phyloP scores from a whole-genome alignment of 2,329 filamentous ascomycete genomes.

The Whalleya microplaca region DNA sequence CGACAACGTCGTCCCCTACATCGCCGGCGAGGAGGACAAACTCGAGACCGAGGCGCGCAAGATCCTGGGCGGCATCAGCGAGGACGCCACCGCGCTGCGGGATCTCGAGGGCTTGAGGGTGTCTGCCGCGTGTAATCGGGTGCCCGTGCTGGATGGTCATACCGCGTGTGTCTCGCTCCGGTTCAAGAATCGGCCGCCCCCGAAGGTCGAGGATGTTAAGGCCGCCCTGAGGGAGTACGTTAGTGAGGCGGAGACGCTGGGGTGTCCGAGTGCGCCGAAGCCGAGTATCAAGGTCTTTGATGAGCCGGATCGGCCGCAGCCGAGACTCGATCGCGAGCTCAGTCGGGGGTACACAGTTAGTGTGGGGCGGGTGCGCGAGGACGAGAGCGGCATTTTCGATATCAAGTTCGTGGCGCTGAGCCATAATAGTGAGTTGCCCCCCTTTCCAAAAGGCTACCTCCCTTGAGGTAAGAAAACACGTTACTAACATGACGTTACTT shows the following conservation, averaged over 20 bases:
- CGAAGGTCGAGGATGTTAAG: constrained; percentile 75
- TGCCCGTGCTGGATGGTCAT: constrained; percentile 94
- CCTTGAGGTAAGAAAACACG: too few species aligned
- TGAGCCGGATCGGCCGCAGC: constrained; percentile 87
- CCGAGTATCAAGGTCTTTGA: constrained; percentile 88
- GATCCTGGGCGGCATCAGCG: constrained; percentile 80
- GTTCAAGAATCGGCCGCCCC: constrained; percentile 76
- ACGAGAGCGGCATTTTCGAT: constrained; percentile 88
- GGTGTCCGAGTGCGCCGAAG: constrained; percentile 83
- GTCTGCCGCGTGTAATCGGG: constrained; percentile 88
- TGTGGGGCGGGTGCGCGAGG: constrained; percentile 84
- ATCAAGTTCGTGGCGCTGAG: constrained; percentile 93
- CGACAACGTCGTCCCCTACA: constrained; percentile 95
- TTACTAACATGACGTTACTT: too few species aligned
- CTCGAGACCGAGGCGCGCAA: constrained; percentile 93
- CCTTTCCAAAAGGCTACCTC: too few species aligned
- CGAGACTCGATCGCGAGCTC: constrained; percentile 84
- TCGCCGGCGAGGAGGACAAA: constrained; percentile 93
- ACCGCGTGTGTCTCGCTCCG: constrained; percentile 89
- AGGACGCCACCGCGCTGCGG: constrained; percentile 72
- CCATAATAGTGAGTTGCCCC: constrained; percentile 64
- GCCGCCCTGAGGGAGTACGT: constrained; percentile 79
- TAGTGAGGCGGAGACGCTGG: constrained; percentile 79
- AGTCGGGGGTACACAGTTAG: constrained; percentile 87
- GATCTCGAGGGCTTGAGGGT: constrained; percentile 77